Percentiles rank a stretch among this genome's conserved stretches.
Conservation (phyloP, 2,329 filamentous ascomycete species). For the Stachybotrys chlorohalonatus region DNA sequence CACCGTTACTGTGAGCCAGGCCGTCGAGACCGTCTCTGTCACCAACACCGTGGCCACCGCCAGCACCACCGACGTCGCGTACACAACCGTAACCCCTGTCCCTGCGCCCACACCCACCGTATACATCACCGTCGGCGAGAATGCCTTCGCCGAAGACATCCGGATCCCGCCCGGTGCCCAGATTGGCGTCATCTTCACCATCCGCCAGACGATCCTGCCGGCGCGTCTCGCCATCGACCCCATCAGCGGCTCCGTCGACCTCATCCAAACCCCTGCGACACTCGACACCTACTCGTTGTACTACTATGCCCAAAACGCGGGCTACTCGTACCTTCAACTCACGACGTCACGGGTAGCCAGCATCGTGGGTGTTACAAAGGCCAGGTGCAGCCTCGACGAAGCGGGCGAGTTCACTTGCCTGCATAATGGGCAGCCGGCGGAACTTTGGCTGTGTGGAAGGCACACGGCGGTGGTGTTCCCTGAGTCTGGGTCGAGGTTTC, state of each 20-base stretch:
- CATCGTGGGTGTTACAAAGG: neutral
- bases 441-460: neutral
- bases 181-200: constrained; percentile 1
- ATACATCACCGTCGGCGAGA: neutral
- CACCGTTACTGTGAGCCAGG: neutral
- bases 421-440: neutral
- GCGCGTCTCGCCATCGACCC: neutral
- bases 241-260: neutral
- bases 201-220: neutral
- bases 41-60: constrained; percentile 2
- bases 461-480: neutral
- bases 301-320: neutral
- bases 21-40: constrained; percentile 2
- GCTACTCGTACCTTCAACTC: neutral
- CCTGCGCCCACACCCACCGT: constrained; percentile 1
- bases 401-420: neutral
- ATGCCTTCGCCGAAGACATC: constrained; percentile 1
- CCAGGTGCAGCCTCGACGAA: neutral
- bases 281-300: neutral
- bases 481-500: neutral
- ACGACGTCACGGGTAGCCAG: neutral
- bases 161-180: constrained; percentile 2
- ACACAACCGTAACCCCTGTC: neutral
- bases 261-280: neutral
- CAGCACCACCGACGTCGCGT: constrained; percentile 2